Evolutionary conservation across 2,329 filamentous ascomycete genomes (phyloP).

Genomic region (Pochonia chlamydosporia): DNA sequence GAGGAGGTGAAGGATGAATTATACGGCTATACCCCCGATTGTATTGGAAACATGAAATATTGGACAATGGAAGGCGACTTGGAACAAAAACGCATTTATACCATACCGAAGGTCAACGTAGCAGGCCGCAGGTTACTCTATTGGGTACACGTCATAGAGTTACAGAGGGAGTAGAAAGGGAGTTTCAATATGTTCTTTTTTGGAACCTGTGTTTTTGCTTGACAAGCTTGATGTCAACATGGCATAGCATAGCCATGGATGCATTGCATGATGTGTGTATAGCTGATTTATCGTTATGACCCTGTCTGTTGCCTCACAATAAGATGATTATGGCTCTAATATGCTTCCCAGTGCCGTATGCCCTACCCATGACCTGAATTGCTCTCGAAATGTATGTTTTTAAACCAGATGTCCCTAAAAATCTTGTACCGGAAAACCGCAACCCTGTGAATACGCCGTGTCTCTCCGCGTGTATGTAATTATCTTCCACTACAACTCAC

Average conservation of each 20-base stretch:
- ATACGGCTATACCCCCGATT: neutral
- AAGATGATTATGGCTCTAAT: too few relatives aligned
- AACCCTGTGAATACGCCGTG: too few relatives aligned
- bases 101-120: neutral
- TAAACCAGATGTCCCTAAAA: too few relatives aligned
- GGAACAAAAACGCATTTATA: neutral
- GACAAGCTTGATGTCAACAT: neutral
- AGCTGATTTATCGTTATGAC: too few relatives aligned
- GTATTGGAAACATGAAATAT: neutral
- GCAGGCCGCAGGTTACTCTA: neutral
- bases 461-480: neutral
- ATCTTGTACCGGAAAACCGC: too few relatives aligned
- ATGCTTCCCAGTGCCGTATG: too few relatives aligned
- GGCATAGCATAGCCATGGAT: neutral
- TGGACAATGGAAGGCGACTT: neutral
- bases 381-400: too few relatives aligned
- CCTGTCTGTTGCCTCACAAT: too few relatives aligned
- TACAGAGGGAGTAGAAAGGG: neutral
- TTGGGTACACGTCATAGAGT: neutral
- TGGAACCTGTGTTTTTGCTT: neutral
- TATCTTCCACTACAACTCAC: constrained; percentile 1
- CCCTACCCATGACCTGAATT: too few relatives aligned
- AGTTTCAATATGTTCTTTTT: neutral
- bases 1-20: constrained; percentile 12
- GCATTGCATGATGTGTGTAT: neutral